phyloP scores from a whole-genome alignment of 441 rosid species.

The Brassica balearica region DNA sequence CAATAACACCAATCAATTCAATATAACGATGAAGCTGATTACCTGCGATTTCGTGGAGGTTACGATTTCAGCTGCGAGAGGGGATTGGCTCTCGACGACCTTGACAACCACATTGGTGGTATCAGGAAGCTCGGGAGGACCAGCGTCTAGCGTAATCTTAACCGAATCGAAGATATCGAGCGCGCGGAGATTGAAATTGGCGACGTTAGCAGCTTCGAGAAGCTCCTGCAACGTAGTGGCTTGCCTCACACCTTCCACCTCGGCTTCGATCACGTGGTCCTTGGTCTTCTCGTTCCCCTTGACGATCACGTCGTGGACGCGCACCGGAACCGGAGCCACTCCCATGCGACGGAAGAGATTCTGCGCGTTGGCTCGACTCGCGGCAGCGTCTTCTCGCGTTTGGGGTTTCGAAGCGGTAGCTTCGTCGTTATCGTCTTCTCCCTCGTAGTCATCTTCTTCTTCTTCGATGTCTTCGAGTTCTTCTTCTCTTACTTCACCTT shows the following conservation, averaged over 20 bases:
- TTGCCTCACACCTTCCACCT: constrained; percentile 56
- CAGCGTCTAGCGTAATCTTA: constrained; percentile 74
- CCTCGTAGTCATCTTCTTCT: constrained; percentile 29
- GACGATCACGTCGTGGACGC: constrained; percentile 80
- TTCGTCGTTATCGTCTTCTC: constrained; percentile 37
- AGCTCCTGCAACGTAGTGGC: constrained; percentile 72
- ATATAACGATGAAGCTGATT: constrained; percentile 22
- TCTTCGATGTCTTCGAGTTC: constrained; percentile 41
- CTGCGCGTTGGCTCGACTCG: constrained; percentile 45
- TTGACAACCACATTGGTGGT: constrained; percentile 73
- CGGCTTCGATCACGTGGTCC: constrained; percentile 71
- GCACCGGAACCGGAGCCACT: constrained; percentile 56
- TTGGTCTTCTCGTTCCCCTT: constrained; percentile 81
- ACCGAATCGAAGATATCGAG: constrained; percentile 82
- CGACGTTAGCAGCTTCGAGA: constrained; percentile 59
- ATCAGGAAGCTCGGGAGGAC: constrained; percentile 84
- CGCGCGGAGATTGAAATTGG: constrained; percentile 60
- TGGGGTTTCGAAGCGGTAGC: constrained; percentile 34
- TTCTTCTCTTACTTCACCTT: constrained; percentile 31
- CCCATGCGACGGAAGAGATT: constrained; percentile 56
- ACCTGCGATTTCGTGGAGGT: constrained; percentile 80
- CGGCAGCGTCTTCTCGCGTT: constrained; percentile 25
- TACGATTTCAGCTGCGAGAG: constrained; percentile 65
- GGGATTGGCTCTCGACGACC: constrained; percentile 65
- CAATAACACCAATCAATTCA: not conserved